Conservation (phyloP, 192 early-diverging fungal species). For the Linnemannia zychae region DNA sequence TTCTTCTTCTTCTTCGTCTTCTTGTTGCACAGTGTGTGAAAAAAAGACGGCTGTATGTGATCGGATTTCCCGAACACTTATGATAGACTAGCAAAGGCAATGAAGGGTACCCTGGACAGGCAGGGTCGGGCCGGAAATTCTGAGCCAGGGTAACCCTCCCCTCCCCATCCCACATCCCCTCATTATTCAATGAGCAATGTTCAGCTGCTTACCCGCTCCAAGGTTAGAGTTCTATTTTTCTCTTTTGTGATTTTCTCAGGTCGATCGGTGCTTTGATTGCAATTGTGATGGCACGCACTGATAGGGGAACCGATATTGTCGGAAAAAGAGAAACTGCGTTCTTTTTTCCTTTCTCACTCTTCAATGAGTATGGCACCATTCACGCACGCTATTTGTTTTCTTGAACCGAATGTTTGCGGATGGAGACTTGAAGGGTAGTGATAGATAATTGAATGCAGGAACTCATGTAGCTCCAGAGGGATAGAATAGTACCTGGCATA, state of each 20-base stretch:
- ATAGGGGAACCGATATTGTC: not conserved
- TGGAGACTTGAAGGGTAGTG: not conserved
- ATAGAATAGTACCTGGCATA: not conserved
- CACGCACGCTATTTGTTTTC: no score
- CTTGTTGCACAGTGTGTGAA: no score
- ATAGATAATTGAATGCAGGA: not conserved
- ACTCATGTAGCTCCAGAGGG: not conserved
- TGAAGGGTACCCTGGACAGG: not conserved
- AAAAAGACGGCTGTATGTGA: not conserved
- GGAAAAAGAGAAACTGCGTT: no score
- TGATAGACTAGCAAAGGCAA: not conserved
- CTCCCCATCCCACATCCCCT: not conserved
- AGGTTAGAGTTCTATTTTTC: not conserved
- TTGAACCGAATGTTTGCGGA: no score
- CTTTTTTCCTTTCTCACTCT: no score
- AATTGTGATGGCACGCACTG: not conserved
- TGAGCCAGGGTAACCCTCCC: not conserved
- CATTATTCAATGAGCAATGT: not conserved
- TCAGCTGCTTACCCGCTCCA: not conserved
- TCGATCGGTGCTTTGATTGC: not conserved
- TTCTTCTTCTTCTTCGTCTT: not conserved
- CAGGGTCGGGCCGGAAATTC: not conserved
- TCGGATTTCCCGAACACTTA: constrained; percentile 6
- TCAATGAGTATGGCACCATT: no score
- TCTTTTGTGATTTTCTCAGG: not conserved